A percentile compares a stretch with the other conserved stretches of the same genome.
These are phyloP conservation scores for Eucalyptus camaldulensis DNA, from an alignment of 345 rosid genomes.

Conservation along the genomic window DNA sequence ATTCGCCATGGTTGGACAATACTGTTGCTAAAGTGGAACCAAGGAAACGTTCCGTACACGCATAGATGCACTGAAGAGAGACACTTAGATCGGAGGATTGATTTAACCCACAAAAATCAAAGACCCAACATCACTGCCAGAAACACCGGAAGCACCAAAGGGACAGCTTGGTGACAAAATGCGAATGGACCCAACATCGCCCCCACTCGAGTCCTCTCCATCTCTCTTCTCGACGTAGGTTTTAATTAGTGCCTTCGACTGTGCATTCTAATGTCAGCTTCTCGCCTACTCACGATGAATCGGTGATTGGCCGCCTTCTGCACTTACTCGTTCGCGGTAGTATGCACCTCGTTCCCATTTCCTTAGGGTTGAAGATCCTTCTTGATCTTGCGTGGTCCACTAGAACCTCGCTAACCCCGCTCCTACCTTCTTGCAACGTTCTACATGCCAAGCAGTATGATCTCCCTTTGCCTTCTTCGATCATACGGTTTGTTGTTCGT, in stretches of 20 bases:
- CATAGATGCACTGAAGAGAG: not conserved
- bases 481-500: not conserved
- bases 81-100: not conserved
- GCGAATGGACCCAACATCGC: not conserved
- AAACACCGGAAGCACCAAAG: constrained; percentile 5
- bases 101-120: not conserved
- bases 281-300: not conserved
- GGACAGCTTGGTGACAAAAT: not conserved
- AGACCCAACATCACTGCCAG: constrained; percentile 1
- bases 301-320: not conserved
- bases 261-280: not conserved
- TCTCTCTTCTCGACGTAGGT: not conserved
- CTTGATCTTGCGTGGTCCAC: not conserved
- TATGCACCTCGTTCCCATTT: not conserved
- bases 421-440: not conserved
- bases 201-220: not conserved
- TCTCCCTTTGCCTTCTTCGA: not conserved
- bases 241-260: not conserved
- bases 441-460: not conserved
- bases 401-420: not conserved
- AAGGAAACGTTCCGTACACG: not conserved
- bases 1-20: not conserved
- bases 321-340: not conserved
- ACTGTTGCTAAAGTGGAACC: not conserved
- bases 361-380: not conserved